Evolutionary conservation across 805 yeast genomes (phyloP), one percentile per base, ranked within the genome.

Genomic region (Pichia insulana): DNA sequence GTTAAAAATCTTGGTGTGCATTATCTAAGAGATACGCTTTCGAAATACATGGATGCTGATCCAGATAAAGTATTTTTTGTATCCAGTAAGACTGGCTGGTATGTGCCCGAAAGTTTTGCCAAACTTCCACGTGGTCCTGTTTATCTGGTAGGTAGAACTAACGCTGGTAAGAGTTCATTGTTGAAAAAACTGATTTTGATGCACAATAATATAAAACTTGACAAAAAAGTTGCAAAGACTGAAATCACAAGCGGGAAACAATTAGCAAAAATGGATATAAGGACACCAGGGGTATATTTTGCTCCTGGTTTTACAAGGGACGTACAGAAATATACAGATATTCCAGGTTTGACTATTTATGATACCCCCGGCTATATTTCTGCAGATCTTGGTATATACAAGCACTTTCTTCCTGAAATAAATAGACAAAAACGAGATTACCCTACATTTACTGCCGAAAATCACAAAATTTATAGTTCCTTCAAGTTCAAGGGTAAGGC

Each of bases 241-340:
- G 52, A 50, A 11, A 36, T 34, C n/a, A 43, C 39, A 18, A 39
- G 32, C 15, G 31, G 30, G 20, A 32, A 27, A 10, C 36, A 53
- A 4, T 54, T 50, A 32, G 75, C 32, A 15, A 43, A 32, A 15
- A 12, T 34, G 20, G 39, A 30, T 4, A 32, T 32, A 15, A 15
- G 30, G 6, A 6, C 75, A 2, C 78, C 78, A 0, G 70, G 76
- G 1, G 54, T 65, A 7, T 68, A 76, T 31, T 58, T 65, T 41
- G 60, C 81, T 36, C 95, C 95, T 0, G 87, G 87, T 22, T 75
- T 79, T 56, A 87, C 96, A 0, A 69, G 85, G 52, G 70, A 66
- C 3, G 52, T 69, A 12, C 69, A 74, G 42, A 62, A 59, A 4
- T 74, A 61, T 48, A 52, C 58, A 7, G 10, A 41, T 18, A 34